Evolutionary conservation across 2,329 filamentous ascomycete genomes (phyloP).

Genomic region (Verticillium alfalfae): DNA sequence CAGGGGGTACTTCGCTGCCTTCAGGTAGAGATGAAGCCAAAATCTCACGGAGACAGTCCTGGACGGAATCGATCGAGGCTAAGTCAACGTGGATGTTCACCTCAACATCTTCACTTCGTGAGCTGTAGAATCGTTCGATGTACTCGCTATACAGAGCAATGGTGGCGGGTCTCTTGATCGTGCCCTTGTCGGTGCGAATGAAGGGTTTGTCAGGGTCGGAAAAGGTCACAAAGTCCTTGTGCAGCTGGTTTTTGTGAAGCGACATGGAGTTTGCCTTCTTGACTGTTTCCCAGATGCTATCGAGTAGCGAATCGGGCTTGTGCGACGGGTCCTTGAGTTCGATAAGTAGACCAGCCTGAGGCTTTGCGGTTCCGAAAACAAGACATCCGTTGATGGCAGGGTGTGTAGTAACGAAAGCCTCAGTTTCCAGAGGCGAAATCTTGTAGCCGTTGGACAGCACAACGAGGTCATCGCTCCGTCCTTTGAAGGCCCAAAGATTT

Average conservation of each 20-base stretch:
- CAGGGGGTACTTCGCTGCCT: constrained; percentile 8
- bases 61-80: constrained; percentile 16
- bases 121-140: constrained; percentile 38
- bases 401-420: constrained; percentile 18
- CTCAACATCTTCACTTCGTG: constrained; percentile 9
- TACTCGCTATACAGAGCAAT: constrained; percentile 33
- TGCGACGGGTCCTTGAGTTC: constrained; percentile 16
- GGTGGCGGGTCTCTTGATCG: constrained; percentile 33
- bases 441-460: constrained; percentile 25
- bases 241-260: constrained; percentile 33
- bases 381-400: constrained; percentile 19
- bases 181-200: constrained; percentile 37
- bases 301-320: constrained; percentile 21
- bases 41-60: constrained; percentile 11
- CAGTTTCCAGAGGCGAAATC: constrained; percentile 21
- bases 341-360: constrained; percentile 19
- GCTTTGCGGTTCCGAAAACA: constrained; percentile 17
- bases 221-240: constrained; percentile 33
- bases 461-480: constrained; percentile 21
- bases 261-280: constrained; percentile 33
- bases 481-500: constrained; percentile 20
- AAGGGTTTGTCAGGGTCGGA: constrained; percentile 35
- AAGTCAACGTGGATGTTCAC: constrained; percentile 12
- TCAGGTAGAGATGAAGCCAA: constrained; percentile 13
- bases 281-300: constrained; percentile 37